These are phyloP conservation scores for Albugo candida DNA, from an alignment of 352 stramenopile species.

Conservation along the genomic window DNA sequence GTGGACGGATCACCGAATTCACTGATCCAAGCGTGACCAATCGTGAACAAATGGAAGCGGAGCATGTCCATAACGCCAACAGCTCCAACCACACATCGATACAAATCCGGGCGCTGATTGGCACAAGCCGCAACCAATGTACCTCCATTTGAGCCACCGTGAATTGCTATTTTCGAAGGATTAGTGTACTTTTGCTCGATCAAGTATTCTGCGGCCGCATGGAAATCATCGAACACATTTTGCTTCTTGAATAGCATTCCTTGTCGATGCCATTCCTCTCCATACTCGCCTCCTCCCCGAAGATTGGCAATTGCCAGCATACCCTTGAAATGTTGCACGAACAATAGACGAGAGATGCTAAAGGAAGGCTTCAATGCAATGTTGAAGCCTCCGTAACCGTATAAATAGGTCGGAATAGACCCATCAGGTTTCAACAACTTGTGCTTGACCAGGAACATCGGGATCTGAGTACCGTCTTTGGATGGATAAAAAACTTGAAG, in stretches of 20 bases:
- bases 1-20: slow-evolving; percentile 76
- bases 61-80: slow-evolving; percentile 95
- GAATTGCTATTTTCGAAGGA: slow-evolving; percentile 75
- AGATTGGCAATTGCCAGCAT: slow-evolving; percentile 88
- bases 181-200: slow-evolving; percentile 80
- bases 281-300: slow-evolving; percentile 86
- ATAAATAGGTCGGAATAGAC: slow-evolving; percentile 80
- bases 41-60: slow-evolving; percentile 88
- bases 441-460: slow-evolving; percentile 88
- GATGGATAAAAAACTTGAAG: slow-evolving; percentile 79
- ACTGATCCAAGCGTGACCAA: slow-evolving; percentile 77
- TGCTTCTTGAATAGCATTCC: slow-evolving; percentile 87
- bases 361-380: slow-evolving; percentile 85
- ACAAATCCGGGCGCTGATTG: slow-evolving; percentile 83
- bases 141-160: slow-evolving; percentile 87
- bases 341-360: slow-evolving; percentile 64
- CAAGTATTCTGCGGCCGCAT: slow-evolving; percentile 84
- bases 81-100: slow-evolving; percentile 80
- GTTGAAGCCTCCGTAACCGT: slow-evolving; percentile 93
- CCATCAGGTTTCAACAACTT: slow-evolving; percentile 52
- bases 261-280: slow-evolving; percentile 81
- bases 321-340: slow-evolving; percentile 82
- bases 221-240: slow-evolving; percentile 92
- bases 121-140: slow-evolving; percentile 82
- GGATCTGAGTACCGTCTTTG: slow-evolving; percentile 88